phyloP scores from a whole-genome alignment of 805 yeast species.

The Candida krabiensis region DNA sequence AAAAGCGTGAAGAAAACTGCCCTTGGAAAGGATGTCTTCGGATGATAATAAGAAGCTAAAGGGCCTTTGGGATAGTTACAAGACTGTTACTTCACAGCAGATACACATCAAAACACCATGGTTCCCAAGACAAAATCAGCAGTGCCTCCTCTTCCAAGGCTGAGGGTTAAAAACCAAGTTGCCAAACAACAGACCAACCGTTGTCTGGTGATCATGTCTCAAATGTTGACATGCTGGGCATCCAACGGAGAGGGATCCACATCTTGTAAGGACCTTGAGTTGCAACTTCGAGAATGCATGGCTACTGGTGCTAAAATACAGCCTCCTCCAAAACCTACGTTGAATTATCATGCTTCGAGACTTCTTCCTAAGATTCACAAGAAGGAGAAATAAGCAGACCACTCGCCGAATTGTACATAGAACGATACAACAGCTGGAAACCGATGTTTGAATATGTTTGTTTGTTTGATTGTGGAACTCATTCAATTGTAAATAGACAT shows the following conservation, averaged over 20 bases:
- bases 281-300: slow-evolving; percentile 76
- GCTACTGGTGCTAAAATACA: slow-evolving; percentile 35
- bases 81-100: too few relatives aligned
- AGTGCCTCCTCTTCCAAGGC: slow-evolving; percentile 72
- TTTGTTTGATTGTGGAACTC: too few relatives aligned
- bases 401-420: neutral
- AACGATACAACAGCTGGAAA: too few relatives aligned
- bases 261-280: slow-evolving; percentile 63
- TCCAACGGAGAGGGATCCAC: slow-evolving; percentile 83
- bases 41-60: too few relatives aligned
- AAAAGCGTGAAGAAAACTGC: too few relatives aligned
- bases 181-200: slow-evolving; percentile 60
- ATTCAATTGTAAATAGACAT: too few relatives aligned
- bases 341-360: slow-evolving; percentile 58
- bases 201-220: slow-evolving; percentile 80
- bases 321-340: slow-evolving; percentile 43
- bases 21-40: too few relatives aligned
- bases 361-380: slow-evolving; percentile 54
- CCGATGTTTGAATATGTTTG: too few relatives aligned
- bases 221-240: slow-evolving; percentile 92
- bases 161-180: slow-evolving; percentile 67
- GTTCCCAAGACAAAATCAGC: slow-evolving; percentile 25
- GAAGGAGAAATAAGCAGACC: slow-evolving; percentile 21
- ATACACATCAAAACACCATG: too few relatives aligned
- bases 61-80: too few relatives aligned